A percentile compares a stretch with the other conserved stretches of the same genome.
Conservation (phyloP, 2,329 filamentous ascomycete species). For the Clarireedia monteithiana region DNA sequence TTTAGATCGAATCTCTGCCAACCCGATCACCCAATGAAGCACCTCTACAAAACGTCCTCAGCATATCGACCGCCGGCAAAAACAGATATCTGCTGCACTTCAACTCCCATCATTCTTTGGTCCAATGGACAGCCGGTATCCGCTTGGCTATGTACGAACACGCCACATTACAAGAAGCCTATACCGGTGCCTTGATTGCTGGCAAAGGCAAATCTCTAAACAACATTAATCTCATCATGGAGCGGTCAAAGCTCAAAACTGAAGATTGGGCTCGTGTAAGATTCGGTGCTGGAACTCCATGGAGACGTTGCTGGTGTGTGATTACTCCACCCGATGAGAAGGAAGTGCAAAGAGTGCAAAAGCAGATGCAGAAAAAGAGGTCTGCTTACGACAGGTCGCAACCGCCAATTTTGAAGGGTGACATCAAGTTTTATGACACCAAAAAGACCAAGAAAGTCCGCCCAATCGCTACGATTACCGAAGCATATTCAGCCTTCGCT, state of each 20-base stretch:
- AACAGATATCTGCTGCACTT: conserved; percentile 96
- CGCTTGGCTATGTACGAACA: conserved; percentile 92
- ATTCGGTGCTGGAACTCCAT: conserved; percentile 92
- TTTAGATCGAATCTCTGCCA: conserved; percentile 78
- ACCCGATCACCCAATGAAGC: conserved; percentile 71
- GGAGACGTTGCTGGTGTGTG: conserved; percentile 95
- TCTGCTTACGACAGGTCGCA: conserved; percentile 73
- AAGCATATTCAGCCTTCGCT: conserved; percentile 87
- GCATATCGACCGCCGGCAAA: conserved; percentile 88
- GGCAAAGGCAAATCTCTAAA: conserved; percentile 87
- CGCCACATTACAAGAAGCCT: conserved; percentile 86
- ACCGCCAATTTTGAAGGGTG: conserved; percentile 64
- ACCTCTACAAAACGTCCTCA: conserved; percentile 87
- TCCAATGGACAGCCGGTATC: conserved; percentile 94
- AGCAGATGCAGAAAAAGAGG: conserved; percentile 71
- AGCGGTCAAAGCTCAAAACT: conserved; percentile 65
- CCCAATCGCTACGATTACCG: conserved; percentile 85
- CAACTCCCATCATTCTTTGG: conserved; percentile 84
- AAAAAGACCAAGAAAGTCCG: conserved; percentile 82
- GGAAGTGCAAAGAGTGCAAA: conserved; percentile 75
- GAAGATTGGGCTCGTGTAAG: conserved; percentile 94
- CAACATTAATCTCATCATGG: conserved; percentile 84
- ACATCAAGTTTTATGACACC: conserved; percentile 91
- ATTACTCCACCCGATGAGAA: conserved; percentile 91
- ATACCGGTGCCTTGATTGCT: conserved; percentile 90